Evolutionary conservation across 129 eudicot species (phyloP).

Genomic region (Dittrichia graveolens): DNA sequence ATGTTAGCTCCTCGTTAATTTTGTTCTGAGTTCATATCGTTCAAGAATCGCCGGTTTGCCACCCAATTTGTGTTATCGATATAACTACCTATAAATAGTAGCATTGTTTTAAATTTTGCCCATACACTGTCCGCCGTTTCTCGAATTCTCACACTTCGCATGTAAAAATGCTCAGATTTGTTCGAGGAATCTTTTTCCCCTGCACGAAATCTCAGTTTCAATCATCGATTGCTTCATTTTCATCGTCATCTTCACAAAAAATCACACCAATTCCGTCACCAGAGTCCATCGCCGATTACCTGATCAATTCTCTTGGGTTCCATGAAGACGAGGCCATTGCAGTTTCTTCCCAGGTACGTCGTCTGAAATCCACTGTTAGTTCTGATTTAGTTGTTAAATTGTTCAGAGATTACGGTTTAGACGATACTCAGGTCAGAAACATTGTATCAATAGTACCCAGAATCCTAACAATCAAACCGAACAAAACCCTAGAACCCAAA

Average conservation of each 20-base stretch:
- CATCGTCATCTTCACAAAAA: neutral
- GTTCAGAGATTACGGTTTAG: conserved; percentile 18
- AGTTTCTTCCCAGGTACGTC: conserved; percentile 29
- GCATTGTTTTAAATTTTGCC: too few relatives aligned
- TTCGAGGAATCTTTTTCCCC: neutral
- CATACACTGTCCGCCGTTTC: too few relatives aligned
- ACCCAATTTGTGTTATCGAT: too few relatives aligned
- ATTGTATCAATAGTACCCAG: conserved; percentile 18
- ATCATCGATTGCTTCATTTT: neutral
- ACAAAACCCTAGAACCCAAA: conserved; percentile 26
- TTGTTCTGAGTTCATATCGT: too few relatives aligned
- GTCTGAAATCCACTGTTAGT: conserved; percentile 24
- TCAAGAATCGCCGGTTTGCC: too few relatives aligned
- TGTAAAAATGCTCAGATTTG: conserved; percentile 5
- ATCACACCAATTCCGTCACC: neutral
- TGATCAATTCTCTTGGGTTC: conserved; percentile 33
- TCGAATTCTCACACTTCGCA: neutral
- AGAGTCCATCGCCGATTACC: conserved; percentile 2
- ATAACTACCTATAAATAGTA: too few relatives aligned
- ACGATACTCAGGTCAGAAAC: conserved; percentile 32
- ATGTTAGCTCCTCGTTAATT: too few relatives aligned
- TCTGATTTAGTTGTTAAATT: conserved; percentile 27
- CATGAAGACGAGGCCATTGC: conserved; percentile 32
- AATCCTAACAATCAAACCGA: conserved; percentile 6
- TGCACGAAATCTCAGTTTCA: neutral